Evolutionary conservation across 768 basidiomycete genomes (phyloP), one percentile per base, ranked within the genome.

Genomic region (Termitomyces titanicus): DNA sequence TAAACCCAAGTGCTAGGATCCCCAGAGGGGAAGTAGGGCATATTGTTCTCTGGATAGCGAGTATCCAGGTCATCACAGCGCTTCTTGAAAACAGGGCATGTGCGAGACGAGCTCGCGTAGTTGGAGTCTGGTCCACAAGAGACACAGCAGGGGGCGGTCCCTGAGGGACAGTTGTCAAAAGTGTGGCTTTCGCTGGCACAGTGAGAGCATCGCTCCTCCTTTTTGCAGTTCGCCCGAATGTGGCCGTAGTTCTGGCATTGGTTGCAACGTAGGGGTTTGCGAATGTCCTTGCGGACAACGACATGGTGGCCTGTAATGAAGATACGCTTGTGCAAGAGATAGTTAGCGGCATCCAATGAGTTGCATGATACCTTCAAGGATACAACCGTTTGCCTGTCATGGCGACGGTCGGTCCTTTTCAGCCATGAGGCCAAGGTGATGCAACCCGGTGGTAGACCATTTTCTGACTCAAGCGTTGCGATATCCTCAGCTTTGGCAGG

Each of bases 191-290:
- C n/a, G 25, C 56, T 53, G 15, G 47, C 35, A 33, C 56, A 58
- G 13, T 13, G 25, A 15, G 46, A 12, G 47, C 56, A 58, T 5
- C 13, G 13, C 27, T 49, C 38, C 3, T 0, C 3, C 8, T 39
- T 20, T 34, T 43, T 53, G 51, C 56, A 58, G 46, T n/a, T n/a
- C n/a, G n/a, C n/a, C n/a, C n/a, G n/a, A 5, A 58, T 29, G 18
- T 58, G 56, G 1, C 52, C 51, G 24, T 53, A 53, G 0, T 7
- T 5, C 27, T 58, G 51, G 43, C 58, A 59, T n/a, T 59, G 55
- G 51, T 48, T 55, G 47, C 51, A 55, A 3, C 34, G n/a, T 1
- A 59, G 13, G 5, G 58, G 44, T 29, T 45, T 20, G 5, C 44
- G 22, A 15, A 25, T 5, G 44, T 45, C 22, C 5, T 25, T 22